Base-by-base conservation (phyloP, 2,329 filamentous ascomycete genomes). In the Microcera coccophila region DNA sequence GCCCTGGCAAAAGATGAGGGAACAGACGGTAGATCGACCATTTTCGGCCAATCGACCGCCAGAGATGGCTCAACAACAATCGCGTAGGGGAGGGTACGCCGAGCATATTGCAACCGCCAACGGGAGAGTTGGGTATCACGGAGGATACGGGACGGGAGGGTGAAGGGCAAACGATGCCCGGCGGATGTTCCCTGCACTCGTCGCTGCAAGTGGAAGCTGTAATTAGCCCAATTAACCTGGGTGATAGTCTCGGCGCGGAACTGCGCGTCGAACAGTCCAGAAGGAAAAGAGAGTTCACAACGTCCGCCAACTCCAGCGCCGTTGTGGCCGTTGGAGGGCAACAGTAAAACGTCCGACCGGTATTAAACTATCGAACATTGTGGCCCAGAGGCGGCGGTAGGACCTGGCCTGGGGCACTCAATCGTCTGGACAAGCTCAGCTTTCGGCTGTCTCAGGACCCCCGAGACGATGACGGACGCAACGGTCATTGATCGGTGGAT, bases 261-360 rank as follows among this genome's bases (percentile, higher is more conserved):
- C 42, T 11, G 43, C 31, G 39, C 41, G 42, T 54, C 43, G 42
- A 54, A 45, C 38, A 38, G 37, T n/a, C n/a, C n/a, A n/a, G 38
- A 48, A 44, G 39, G 50, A 45, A 50, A 57, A 54, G 42, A 48
- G 46, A 49, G 39, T 44, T 22, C 10, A n/a, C 45, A 42, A 49
- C 45, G 50, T 41, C 31, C 33, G 39, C 26, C 45, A 38, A 34
- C 29, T 29, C 26, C 33, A 41, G 43, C 48, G 45, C 54, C 46
- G 48, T 47, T 43, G 39, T 42, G 46, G 43, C 54, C 49, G 50
- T 48, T 45, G 38, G 38, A 29, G 44, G 42, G 38, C 50, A 34
- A 50, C 38, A 34, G 34, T 22, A 44, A 35, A 45, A 53, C 41
- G 43, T 41, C 48, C 39, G 47, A 40, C 49, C 44, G 37, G 32